A percentile compares a stretch with the other conserved stretches of the same genome.
phyloP scores from a whole-genome alignment of 495 filamentous ascomycete genomes.

The Hypoxylon lienhwacheense region DNA sequence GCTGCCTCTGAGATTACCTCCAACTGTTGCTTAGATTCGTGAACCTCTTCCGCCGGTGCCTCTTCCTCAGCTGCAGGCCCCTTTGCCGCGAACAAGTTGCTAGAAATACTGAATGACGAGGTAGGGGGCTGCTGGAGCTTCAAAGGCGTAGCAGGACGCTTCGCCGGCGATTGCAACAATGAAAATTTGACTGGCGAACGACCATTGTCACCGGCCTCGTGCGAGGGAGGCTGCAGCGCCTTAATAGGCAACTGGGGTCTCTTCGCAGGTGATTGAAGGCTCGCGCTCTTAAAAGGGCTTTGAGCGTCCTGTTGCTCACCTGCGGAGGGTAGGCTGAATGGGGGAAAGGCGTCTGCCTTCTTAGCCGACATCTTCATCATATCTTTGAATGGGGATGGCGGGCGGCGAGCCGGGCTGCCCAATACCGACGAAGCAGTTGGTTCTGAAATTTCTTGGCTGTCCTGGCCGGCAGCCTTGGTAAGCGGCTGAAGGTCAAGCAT shows the following conservation, averaged over 20 bases:
- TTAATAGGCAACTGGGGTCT: constrained; percentile 49
- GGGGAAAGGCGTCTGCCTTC: constrained; percentile 53
- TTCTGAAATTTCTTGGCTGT: constrained; percentile 18
- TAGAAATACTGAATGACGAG: neutral
- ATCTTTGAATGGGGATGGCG: constrained; percentile 54
- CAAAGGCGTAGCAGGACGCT: constrained; percentile 35
- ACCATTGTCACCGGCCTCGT: constrained; percentile 16
- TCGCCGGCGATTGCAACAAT: constrained; percentile 31
- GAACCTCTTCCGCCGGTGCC: constrained; percentile 8
- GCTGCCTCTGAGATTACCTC: constrained; percentile 6
- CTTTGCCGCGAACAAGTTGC: constrained; percentile 15
- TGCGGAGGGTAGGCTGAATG: constrained; percentile 49
- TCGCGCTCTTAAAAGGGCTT: constrained; percentile 43
- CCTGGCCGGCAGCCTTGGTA: constrained; percentile 31
- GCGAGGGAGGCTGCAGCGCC: constrained; percentile 32
- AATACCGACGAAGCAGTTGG: constrained; percentile 38
- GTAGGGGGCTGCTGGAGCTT: constrained; percentile 22
- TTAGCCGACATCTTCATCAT: constrained; percentile 51
- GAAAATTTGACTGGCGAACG: constrained; percentile 35
- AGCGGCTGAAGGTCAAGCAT: constrained; percentile 30
- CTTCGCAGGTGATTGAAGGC: constrained; percentile 54
- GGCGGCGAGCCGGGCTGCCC: constrained; percentile 52
- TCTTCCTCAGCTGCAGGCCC: constrained; percentile 13
- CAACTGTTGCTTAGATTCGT: constrained; percentile 11
- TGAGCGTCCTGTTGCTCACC: constrained; percentile 25